phyloP scores from a whole-genome alignment of 2,329 filamentous ascomycete species.

The Clonostachys byssicola region DNA sequence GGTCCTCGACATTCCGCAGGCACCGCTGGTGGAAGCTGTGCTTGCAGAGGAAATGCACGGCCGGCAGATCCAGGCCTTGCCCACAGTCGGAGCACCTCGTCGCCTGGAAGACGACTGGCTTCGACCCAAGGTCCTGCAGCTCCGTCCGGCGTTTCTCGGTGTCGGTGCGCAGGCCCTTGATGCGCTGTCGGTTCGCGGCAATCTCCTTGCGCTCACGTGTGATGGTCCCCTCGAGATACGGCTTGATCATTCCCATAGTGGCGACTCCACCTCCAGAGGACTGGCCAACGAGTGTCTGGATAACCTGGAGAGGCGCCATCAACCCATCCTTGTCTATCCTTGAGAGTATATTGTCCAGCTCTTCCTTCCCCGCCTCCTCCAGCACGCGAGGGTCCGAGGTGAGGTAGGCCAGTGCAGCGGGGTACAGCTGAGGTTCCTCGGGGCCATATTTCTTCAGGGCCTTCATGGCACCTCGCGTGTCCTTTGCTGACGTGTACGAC shows the following conservation, averaged over 20 bases:
- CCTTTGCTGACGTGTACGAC: constrained; percentile 87
- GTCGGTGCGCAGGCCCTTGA: constrained; percentile 78
- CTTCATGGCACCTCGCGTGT: constrained; percentile 85
- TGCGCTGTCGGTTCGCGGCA: constrained; percentile 71
- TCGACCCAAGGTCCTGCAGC: constrained; percentile 69
- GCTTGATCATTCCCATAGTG: constrained; percentile 96
- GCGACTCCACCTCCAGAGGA: constrained; percentile 58
- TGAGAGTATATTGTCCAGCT: constrained; percentile 73
- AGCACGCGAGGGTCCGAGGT: constrained; percentile 79
- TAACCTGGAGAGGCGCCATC: constrained; percentile 94
- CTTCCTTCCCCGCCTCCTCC: constrained; percentile 77
- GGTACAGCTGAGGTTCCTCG: constrained; percentile 86
- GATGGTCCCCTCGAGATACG: constrained; percentile 85
- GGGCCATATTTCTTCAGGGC: constrained; percentile 89
- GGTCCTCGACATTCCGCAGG: constrained; percentile 53
- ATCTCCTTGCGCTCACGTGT: constrained; percentile 87
- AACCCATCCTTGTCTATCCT: constrained; percentile 88
- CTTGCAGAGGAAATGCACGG: constrained; percentile 94
- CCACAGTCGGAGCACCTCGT: constrained; percentile 84
- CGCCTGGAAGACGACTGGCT: constrained; percentile 86
- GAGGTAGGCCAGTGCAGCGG: constrained; percentile 89
- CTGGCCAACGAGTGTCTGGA: constrained; percentile 79
- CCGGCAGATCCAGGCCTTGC: constrained; percentile 75
- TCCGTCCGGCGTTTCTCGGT: constrained; percentile 77
- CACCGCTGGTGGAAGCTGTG: constrained; percentile 95